Conservation (phyloP, 805 yeast species). For the Blastobotrys chiropterorum region DNA sequence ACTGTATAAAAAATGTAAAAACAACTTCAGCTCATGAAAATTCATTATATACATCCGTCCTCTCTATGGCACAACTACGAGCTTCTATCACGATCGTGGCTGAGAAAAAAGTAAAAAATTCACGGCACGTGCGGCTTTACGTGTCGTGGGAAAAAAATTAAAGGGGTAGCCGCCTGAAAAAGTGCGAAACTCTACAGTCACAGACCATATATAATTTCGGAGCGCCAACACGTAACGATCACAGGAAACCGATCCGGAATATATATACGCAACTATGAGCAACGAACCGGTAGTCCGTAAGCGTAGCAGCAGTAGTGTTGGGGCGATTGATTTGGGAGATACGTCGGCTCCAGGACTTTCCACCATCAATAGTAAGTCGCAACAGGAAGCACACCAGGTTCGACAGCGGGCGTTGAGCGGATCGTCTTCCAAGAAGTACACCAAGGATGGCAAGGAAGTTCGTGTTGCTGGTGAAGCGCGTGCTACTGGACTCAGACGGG, state of each 20-base stretch:
- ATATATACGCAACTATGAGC: background rate
- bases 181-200: background rate
- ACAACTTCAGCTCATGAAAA: no score
- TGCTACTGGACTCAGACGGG: conserved; percentile 26
- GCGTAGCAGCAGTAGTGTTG: conserved; percentile 63
- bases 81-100: no score
- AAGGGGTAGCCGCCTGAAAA: background rate
- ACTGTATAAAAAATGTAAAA: no score
- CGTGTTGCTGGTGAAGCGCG: conserved; percentile 4
- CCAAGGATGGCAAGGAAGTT: background rate
- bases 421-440: conserved; percentile 4
- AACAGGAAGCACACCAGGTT: conserved; percentile 36
- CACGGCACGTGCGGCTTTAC: background rate
- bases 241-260: background rate
- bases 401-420: conserved; percentile 31
- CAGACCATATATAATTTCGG: background rate
- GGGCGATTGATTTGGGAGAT: conserved; percentile 71
- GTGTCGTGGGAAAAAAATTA: background rate
- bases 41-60: no score
- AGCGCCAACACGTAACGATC: background rate
- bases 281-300: conserved; percentile 8
- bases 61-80: no score
- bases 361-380: conserved; percentile 51
- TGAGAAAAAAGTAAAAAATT: no score
- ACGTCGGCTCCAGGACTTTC: conserved; percentile 58